Evolutionary conservation across 75 land plant species (phyloP).

Genomic region (Adiantum capillusveneris): DNA sequence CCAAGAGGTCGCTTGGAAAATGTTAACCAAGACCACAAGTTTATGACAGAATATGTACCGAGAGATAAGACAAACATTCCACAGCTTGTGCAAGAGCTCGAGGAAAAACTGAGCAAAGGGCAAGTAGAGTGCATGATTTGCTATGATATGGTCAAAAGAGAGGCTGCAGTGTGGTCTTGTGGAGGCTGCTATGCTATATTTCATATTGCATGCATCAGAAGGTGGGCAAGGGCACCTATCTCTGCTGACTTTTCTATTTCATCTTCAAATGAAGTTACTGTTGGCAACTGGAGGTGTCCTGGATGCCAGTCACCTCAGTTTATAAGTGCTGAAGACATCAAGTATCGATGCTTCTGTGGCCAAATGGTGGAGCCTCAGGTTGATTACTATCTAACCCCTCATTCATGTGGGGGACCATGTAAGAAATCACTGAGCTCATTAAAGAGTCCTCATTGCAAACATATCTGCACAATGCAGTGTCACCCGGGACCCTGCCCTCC

Average conservation of each 20-base stretch:
- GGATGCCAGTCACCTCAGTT: slow-evolving; percentile 88
- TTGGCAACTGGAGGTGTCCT: slow-evolving; percentile 86
- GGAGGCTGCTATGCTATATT: slow-evolving; percentile 80
- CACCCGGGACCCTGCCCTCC: slow-evolving; percentile 99
- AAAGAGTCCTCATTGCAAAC: slow-evolving; percentile 51
- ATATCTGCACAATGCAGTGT: slow-evolving; percentile 86
- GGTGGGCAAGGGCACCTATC: slow-evolving; percentile 92
- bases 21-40: background rate
- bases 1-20: background rate
- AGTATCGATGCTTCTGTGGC: slow-evolving; percentile 84
- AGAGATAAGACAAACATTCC: slow-evolving; percentile 28
- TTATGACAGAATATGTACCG: background rate
- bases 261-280: slow-evolving; percentile 33
- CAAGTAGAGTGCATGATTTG: slow-evolving; percentile 97
- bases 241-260: slow-evolving; percentile 47
- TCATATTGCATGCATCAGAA: slow-evolving; percentile 70
- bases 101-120: slow-evolving; percentile 70
- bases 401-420: slow-evolving; percentile 97
- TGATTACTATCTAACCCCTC: slow-evolving; percentile 85
- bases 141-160: slow-evolving; percentile 73
- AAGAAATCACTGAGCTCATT: slow-evolving; percentile 52
- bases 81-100: slow-evolving; percentile 83
- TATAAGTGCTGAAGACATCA: slow-evolving; percentile 43
- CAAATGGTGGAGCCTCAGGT: slow-evolving; percentile 67
- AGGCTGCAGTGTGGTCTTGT: slow-evolving; percentile 87